Base-by-base conservation (phyloP, 2,329 filamentous ascomycete genomes). In the Didymellaceae sp. region DNA sequence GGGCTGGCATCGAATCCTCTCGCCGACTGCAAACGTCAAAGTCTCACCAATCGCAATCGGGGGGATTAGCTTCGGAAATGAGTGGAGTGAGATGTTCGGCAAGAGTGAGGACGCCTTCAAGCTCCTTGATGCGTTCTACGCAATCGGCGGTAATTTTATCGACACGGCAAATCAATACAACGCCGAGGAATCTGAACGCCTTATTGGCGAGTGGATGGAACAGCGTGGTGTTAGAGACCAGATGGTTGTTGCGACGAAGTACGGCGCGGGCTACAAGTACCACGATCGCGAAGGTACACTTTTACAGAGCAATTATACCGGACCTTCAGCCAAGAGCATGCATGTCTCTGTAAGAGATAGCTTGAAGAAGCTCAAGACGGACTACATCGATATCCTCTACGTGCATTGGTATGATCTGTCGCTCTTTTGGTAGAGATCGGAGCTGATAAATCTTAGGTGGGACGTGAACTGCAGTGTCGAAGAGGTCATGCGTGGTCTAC, bases 131-230 rank as follows among this genome's bases (percentile, higher is more conserved):
- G 83, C 80, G 63, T 90, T 82, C 71, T 83, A 81, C 52, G 78
- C 81, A 3, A 78, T 84, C 0, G 85, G 85, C 3, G 87, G 87
- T 20, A 90, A 90, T 73, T 90, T 90, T 69, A 85, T 90, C 64
- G 87, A 90, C 67, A 88, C 85, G 1, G 63, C 69, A 9, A 71
- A 67, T 49, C 66, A 63, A 30, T 76, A 75, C 55, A 66, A 75
- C 28, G 45, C 61, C 47, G 70, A 71, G 40, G 61, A 77, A 47
- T 71, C 64, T 2, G 75, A 76, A 55, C 55, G 57, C 6, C 72
- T 71, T 62, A 59, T 77, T 20, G 73, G 74, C 20, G 73, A 77
- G 44, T 76, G 74, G 74, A 74, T 77, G 71, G 59, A 72, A 56
- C 44, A 52, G 45, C 59, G 67, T 26, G 59, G 65, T 13, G 70